Conservation (phyloP, 2,329 filamentous ascomycete genomes). For the Fusarium sp. region DNA sequence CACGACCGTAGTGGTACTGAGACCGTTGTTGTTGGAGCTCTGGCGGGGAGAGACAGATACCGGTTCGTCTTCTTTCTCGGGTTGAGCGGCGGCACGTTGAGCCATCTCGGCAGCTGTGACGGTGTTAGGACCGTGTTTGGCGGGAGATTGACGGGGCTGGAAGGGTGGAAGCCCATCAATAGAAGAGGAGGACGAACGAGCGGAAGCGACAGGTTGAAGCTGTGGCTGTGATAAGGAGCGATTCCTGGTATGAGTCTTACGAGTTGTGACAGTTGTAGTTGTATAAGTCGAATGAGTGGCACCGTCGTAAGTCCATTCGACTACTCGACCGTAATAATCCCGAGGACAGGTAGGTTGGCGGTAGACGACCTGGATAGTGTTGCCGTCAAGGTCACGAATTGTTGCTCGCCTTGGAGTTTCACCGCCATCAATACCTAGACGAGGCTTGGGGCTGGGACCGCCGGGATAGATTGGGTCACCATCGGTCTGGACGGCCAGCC, state of each 20-base stretch:
- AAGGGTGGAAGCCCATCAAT: conserved; percentile 37
- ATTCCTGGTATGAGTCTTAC: conserved; percentile 23
- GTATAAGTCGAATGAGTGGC: conserved; percentile 39
- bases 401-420: conserved; percentile 55
- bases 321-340: conserved; percentile 57
- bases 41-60: conserved; percentile 48
- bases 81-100: conserved; percentile 36
- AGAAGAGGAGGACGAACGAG: conserved; percentile 38
- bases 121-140: conserved; percentile 38
- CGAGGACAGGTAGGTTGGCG: conserved; percentile 43
- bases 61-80: conserved; percentile 34
- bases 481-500: conserved; percentile 55
- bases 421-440: conserved; percentile 50
- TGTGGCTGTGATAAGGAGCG: conserved; percentile 42
- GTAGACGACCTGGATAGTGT: conserved; percentile 83
- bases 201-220: conserved; percentile 30
- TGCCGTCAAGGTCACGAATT: conserved; percentile 84
- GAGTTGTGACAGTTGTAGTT: conserved; percentile 10
- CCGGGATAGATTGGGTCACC: conserved; percentile 37
- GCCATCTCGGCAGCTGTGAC: conserved; percentile 40
- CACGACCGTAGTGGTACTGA: conserved; percentile 72
- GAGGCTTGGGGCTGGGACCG: conserved; percentile 38
- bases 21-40: conserved; percentile 54
- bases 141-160: conserved; percentile 32
- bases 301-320: conserved; percentile 63